Base-by-base conservation (phyloP, 768 basidiomycete genomes). In the Tulasnella sp. region DNA sequence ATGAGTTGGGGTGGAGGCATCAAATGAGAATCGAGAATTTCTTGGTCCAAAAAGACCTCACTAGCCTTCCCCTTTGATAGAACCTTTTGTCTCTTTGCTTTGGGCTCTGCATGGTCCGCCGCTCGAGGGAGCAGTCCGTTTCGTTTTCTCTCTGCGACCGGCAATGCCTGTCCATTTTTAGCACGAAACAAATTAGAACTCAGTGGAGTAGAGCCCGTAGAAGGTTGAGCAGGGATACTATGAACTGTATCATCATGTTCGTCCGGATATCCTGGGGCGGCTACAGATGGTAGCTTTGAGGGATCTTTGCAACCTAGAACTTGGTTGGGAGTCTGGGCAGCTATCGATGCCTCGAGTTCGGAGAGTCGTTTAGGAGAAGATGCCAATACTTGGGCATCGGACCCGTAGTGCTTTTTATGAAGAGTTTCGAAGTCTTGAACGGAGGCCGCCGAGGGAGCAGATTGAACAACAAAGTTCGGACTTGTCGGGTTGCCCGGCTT, bases 381-480 rank as follows among this genome's bases (percentile, higher is more conserved):
- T 52, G 4, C 42, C 6, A n/a, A n/a, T n/a, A 5, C 42, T 16
- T 44, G 42, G 6, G 6, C 42, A 44, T 44, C 4, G 14, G 44
- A 16, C 12, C 12, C 44, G 44, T 18, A 18, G 12, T 44, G 12
- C 42, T 14, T 42, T 42, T 42, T 9, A 42, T 42, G 42, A 42
- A 42, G 8, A 42, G 42, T 48, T 12, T 24, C 48, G 48, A 48
- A 48, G 24, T 7, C 24, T 52, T 52, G 52, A 24, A n/a, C 52
- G 24, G 24, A 12, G 21, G 6, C 0, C 52, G 21, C n/a, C 4
- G 52, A 52, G 10, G 12, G n/a, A 52, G 52, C 21, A n/a, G 52
- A 52, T 6, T 21, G n/a, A 8, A 24, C 52, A 52, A 10, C 21
- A 52, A 8, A 24, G 24, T 5, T 52, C 77, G 83, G 84, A 46